Percentiles rank a stretch among this genome's conserved stretches.
Conservation (phyloP, 305 asterid species). For the Solanum aculeatissimum region DNA sequence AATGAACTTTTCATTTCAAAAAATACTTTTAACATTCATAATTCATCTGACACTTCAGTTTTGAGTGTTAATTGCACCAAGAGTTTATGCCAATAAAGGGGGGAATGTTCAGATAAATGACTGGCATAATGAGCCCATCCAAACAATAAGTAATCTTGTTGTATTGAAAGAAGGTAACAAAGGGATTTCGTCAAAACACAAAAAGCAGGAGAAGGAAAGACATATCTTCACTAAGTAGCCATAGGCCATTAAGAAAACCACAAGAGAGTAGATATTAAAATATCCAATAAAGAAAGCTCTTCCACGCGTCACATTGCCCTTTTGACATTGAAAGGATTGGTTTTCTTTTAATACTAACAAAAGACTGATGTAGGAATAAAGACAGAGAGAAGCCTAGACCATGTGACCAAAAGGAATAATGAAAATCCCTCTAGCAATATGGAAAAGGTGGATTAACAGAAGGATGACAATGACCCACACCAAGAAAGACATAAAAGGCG, state of each 20-base stretch:
- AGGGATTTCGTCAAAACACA: not conserved
- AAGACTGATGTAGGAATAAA: not conserved
- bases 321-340: not conserved
- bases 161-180: not conserved
- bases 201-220: not conserved
- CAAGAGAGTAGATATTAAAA: not conserved
- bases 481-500: not conserved
- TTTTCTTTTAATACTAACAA: not conserved
- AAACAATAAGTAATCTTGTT: not conserved
- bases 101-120: not conserved
- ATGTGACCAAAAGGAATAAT: not conserved
- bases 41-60: not conserved
- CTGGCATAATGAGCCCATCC: not conserved
- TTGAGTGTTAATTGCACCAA: not conserved
- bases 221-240: not conserved
- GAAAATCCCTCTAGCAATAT: not conserved
- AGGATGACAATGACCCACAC: not conserved
- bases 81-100: not conserved
- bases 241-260: not conserved
- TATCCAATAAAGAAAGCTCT: not conserved
- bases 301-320: not conserved
- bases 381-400: not conserved
- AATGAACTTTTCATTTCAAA: not conserved
- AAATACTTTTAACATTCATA: not conserved
- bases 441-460: not conserved